Evolutionary conservation across 805 yeast genomes (phyloP).

Genomic region (Debaryomyces hansenii): DNA sequence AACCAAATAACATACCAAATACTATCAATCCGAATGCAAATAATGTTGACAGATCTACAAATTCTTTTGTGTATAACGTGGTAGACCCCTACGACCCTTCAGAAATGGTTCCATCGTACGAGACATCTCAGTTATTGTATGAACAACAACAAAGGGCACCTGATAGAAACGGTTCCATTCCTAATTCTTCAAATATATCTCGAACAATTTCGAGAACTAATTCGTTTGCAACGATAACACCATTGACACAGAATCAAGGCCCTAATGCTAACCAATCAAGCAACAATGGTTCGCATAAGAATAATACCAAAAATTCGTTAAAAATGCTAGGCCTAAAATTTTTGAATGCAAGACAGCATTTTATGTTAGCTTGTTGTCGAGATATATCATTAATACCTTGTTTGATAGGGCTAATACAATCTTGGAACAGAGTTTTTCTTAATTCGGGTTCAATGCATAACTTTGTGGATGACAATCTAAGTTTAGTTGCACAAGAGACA

Average conservation of each 20-base stretch:
- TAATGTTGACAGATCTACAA: not conserved
- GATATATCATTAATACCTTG: constrained; percentile 74
- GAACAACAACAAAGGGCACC: constrained; percentile 16
- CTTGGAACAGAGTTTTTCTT: constrained; percentile 39
- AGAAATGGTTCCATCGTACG: constrained; percentile 43
- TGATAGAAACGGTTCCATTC: constrained; percentile 3
- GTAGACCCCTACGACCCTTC: constrained; percentile 22
- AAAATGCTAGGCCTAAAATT: constrained; percentile 69
- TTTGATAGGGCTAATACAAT: constrained; percentile 50
- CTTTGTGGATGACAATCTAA: not conserved
- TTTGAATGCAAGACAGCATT: constrained; percentile 73
- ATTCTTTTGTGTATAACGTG: not conserved
- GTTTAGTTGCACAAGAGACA: constrained; percentile 4
- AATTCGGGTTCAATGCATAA: constrained; percentile 7
- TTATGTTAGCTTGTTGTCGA: constrained; percentile 72
- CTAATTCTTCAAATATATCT: constrained; percentile 1
- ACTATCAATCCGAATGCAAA: not conserved
- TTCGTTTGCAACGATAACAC: not conserved
- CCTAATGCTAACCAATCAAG: not conserved
- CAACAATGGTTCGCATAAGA: not conserved
- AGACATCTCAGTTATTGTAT: constrained; percentile 35
- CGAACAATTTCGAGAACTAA: constrained; percentile 1
- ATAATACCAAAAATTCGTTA: constrained; percentile 19
- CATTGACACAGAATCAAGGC: not conserved
- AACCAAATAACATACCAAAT: not conserved